These are phyloP conservation scores for Platanus orientalis DNA, from an alignment of 164 flowering plant species.

Conservation along the genomic window DNA sequence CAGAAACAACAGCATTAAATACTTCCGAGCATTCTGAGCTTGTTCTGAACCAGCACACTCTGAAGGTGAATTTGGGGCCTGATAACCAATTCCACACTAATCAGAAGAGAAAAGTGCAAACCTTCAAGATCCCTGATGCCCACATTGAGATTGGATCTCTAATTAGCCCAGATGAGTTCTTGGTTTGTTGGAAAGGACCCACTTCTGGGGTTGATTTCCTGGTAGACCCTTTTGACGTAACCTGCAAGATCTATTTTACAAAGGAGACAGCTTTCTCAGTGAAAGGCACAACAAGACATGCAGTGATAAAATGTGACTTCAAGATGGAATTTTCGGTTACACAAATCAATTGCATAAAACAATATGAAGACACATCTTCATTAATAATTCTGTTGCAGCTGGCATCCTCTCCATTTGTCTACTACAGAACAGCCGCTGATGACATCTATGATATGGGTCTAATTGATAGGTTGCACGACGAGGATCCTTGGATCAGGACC, in stretches of 20 bases:
- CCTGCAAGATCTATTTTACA: conserved; percentile 59
- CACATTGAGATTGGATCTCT: conserved; percentile 53
- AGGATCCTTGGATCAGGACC: conserved; percentile 94
- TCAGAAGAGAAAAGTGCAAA: conserved; percentile 49
- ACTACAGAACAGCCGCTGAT: conserved; percentile 89
- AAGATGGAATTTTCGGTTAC: conserved; percentile 71
- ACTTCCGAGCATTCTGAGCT: conserved; percentile 48
- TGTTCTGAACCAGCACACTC: conserved; percentile 28
- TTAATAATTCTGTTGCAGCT: conserved; percentile 51
- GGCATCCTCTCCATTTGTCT: conserved; percentile 61
- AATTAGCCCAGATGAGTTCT: conserved; percentile 44
- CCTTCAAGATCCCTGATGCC: conserved; percentile 50
- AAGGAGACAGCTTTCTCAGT: conserved; percentile 66
- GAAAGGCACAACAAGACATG: conserved; percentile 25
- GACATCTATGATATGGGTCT: conserved; percentile 60
- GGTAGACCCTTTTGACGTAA: conserved; percentile 76
- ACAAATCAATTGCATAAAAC: conserved; percentile 48
- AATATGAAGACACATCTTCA: conserved; percentile 25
- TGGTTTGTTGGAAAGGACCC: conserved; percentile 74
- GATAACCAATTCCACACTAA: conserved; percentile 47
- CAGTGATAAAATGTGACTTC: conserved; percentile 72
- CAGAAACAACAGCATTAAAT: conserved; percentile 37
- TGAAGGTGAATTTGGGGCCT: conserved; percentile 66
- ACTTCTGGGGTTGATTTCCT: conserved; percentile 56
- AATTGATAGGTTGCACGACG: conserved; percentile 79